These are phyloP conservation scores for Leccinum proliferum DNA, from an alignment of 1,284 basidiomycete genomes.

Conservation along the genomic window DNA sequence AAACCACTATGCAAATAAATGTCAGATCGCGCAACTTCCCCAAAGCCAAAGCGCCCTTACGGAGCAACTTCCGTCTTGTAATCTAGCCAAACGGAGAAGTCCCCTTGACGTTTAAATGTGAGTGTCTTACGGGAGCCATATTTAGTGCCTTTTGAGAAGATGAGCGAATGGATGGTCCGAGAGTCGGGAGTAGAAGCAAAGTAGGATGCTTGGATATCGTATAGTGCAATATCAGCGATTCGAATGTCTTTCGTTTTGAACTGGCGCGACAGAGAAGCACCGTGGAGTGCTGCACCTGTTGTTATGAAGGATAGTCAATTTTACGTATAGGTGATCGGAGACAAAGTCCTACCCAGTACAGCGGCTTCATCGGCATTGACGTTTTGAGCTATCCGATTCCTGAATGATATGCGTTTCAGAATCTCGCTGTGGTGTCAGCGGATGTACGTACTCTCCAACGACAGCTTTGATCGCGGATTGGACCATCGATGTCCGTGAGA, in stretches of 20 bases:
- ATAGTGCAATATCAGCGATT: constrained; percentile 66
- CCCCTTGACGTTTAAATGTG: constrained; percentile 72
- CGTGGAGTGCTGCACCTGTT: constrained; percentile 84
- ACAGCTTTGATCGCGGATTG: constrained; percentile 74
- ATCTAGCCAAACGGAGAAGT: constrained; percentile 69
- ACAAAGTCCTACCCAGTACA: constrained; percentile 61
- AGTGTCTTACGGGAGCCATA: constrained; percentile 78
- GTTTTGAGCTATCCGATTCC: constrained; percentile 83
- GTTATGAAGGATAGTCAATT: constrained; percentile 8
- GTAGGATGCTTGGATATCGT: constrained; percentile 77
- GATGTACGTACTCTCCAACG: constrained; percentile 62
- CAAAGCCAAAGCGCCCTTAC: constrained; percentile 36
- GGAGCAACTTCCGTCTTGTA: constrained; percentile 58
- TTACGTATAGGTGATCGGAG: background rate
- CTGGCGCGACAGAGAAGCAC: constrained; percentile 83
- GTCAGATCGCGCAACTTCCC: constrained; percentile 2
- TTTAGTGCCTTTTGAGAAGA: constrained; percentile 76
- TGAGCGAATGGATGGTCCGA: constrained; percentile 62
- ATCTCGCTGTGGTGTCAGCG: background rate
- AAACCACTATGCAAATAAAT: constrained; percentile 42
- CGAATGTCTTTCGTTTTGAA: constrained; percentile 97
- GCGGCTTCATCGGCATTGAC: constrained; percentile 98
- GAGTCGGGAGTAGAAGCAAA: constrained; percentile 55
- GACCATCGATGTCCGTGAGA: constrained; percentile 88
- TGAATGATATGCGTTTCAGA: constrained; percentile 24